phyloP scores from a whole-genome alignment of 768 basidiomycete species.

The Suillus cothurnatus region DNA sequence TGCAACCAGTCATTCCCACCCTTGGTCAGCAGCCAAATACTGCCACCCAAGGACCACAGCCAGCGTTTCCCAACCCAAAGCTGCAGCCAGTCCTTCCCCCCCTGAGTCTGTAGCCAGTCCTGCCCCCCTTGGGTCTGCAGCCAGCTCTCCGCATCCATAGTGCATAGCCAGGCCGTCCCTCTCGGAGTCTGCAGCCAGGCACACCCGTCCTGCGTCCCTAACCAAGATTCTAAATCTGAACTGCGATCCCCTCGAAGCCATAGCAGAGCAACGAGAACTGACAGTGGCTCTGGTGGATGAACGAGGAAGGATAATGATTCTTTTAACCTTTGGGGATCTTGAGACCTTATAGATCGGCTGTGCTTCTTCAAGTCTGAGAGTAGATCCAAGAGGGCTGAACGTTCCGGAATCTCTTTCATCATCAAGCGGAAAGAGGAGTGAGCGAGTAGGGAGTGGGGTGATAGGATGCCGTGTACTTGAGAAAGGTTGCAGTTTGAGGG shows the following conservation, averaged over 20 bases:
- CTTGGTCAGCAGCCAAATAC: neutral
- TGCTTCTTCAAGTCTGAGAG: neutral
- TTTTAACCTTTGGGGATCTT: neutral
- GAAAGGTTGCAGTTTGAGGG: neutral
- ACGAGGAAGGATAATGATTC: neutral
- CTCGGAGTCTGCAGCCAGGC: neutral
- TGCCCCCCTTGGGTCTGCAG: neutral
- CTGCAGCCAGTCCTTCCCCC: neutral
- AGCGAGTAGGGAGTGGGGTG: neutral
- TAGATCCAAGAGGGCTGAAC: neutral
- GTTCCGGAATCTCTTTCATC: neutral
- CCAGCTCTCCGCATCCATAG: neutral
- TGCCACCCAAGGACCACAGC: neutral
- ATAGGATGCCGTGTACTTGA: neutral
- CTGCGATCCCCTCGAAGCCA: neutral
- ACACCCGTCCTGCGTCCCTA: neutral
- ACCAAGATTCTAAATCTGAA: neutral
- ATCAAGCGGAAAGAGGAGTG: neutral
- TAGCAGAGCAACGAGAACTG: neutral
- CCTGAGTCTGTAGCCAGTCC: neutral
- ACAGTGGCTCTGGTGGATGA: neutral
- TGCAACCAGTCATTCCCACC: neutral
- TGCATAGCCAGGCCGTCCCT: neutral
- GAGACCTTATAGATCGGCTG: neutral
- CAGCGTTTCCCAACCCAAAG: neutral